Percentiles rank a stretch among this genome's conserved stretches.
These are phyloP conservation scores for Hagleromyces aurorensis DNA, from an alignment of 805 yeast genomes.

Conservation along the genomic window DNA sequence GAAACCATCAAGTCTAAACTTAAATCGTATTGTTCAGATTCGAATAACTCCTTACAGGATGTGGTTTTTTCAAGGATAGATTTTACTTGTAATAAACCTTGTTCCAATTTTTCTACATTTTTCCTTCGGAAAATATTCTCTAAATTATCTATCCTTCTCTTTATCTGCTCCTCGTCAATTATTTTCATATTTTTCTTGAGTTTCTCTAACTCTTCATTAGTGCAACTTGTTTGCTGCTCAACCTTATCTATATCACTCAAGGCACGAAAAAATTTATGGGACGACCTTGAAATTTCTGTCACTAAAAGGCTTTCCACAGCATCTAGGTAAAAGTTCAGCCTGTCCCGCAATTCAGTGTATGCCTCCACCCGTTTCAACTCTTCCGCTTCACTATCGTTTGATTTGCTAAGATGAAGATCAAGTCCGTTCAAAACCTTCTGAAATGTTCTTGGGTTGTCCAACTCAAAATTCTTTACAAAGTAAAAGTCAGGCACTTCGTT, in stretches of 20 bases:
- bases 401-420: conserved; percentile 33
- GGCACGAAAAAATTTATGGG: conserved; percentile 78
- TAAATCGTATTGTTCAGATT: conserved; percentile 38
- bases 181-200: conserved; percentile 40
- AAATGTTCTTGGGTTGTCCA: conserved; percentile 85
- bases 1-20: conserved; percentile 53
- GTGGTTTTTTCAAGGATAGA: conserved; percentile 39
- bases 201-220: conserved; percentile 40
- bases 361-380: conserved; percentile 34
- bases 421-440: conserved; percentile 60
- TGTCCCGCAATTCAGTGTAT: conserved; percentile 62
- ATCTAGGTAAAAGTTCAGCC: conserved; percentile 75
- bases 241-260: conserved; percentile 68
- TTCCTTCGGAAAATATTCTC: conserved; percentile 43
- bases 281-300: conserved; percentile 74
- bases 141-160: conserved; percentile 43
- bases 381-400: conserved; percentile 27
- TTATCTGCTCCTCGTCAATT: conserved; percentile 44
- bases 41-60: conserved; percentile 23
- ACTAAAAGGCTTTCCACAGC: conserved; percentile 75
- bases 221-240: conserved; percentile 43
- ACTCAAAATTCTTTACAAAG: conserved; percentile 57
- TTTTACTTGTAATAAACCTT: conserved; percentile 44
- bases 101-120: conserved; percentile 57
- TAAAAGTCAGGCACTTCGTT: conserved; percentile 57